Percentiles rank a stretch among this genome's conserved stretches.
Evolutionary conservation across 192 early-diverging fungal genomes (phyloP).

Genomic region (Backusella westeae): DNA sequence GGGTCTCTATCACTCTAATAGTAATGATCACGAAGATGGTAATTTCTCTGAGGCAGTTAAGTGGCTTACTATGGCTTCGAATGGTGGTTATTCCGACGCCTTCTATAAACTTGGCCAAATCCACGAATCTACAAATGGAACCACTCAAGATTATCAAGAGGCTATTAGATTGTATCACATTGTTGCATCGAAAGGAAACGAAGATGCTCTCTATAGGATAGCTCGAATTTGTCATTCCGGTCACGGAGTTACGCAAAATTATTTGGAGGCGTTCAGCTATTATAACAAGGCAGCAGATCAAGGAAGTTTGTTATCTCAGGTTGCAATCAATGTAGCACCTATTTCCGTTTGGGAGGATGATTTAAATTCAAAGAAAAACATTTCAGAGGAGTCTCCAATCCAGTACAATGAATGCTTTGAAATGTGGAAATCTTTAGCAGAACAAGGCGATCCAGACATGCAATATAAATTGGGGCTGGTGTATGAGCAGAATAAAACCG

Average conservation of each 20-base stretch:
- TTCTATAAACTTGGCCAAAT: neutral
- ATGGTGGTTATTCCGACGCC: neutral
- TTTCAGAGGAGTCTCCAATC: neutral
- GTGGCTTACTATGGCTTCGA: neutral
- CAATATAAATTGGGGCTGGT: neutral
- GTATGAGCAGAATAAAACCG: neutral
- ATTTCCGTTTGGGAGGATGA: neutral
- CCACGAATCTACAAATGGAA: neutral
- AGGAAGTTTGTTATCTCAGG: neutral
- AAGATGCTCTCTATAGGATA: neutral
- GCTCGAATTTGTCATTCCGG: neutral
- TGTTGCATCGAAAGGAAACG: neutral
- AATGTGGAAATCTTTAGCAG: neutral
- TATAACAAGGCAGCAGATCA: neutral
- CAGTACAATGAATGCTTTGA: neutral
- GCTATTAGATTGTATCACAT: neutral
- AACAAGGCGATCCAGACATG: neutral
- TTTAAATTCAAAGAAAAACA: neutral
- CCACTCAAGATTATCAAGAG: neutral
- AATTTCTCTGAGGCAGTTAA: neutral
- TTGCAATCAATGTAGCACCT: neutral
- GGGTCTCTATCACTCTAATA: neutral
- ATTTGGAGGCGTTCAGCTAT: neutral
- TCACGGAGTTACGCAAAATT: neutral
- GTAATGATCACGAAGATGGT: neutral